Evolutionary conservation across 208 protist genomes (phyloP).

Genomic region (Leishmania braziliensis): DNA sequence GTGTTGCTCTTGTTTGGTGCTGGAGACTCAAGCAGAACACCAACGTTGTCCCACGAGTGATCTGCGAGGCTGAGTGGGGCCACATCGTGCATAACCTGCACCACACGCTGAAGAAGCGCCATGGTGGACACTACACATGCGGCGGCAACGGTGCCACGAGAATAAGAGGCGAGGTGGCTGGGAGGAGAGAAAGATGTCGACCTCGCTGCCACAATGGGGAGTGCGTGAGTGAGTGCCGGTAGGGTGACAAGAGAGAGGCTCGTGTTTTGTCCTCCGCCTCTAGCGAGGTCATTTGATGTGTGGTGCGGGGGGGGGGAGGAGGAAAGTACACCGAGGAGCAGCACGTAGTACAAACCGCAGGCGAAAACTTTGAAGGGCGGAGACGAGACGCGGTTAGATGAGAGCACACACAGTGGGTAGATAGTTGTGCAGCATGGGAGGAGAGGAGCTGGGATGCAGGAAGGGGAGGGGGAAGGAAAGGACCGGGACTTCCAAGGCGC

Average conservation of each 20-base stretch:
- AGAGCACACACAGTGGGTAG: not conserved
- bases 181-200: not conserved
- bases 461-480: not conserved
- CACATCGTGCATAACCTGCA: slow-evolving; percentile 72
- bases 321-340: not conserved
- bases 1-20: slow-evolving; percentile 42
- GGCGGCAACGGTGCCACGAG: not conserved
- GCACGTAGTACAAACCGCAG: not conserved
- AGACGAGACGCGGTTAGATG: not conserved
- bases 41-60: slow-evolving; percentile 94
- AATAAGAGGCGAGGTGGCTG: not conserved
- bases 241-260: not conserved
- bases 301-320: not conserved
- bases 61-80: slow-evolving; percentile 90
- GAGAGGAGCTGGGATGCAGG: not conserved
- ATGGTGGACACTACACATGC: slow-evolving; percentile 12
- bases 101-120: slow-evolving; percentile 60
- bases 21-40: slow-evolving; percentile 90
- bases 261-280: not conserved
- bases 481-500: not conserved
- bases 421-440: not conserved
- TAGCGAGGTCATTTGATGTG: not conserved
- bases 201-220: not conserved
- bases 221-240: not conserved
- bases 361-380: not conserved